Conservation (phyloP, 2,329 filamentous ascomycete species). For the Chrysoporthe austroafricana region DNA sequence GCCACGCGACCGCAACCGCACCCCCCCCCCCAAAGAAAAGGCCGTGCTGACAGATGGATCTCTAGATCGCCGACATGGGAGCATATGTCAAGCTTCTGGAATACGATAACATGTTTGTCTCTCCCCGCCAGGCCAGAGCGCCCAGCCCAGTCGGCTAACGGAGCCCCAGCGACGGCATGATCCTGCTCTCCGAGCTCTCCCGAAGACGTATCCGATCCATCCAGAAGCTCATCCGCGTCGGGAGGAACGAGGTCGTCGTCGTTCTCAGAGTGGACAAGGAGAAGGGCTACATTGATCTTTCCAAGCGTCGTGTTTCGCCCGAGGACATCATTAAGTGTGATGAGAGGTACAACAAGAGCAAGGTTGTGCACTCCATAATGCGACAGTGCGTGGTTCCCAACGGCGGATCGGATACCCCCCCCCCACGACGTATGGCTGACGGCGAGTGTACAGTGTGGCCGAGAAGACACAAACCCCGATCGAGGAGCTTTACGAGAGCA, state of each 20-base stretch:
- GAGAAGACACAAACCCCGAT: conserved; percentile 97
- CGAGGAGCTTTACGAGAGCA: conserved; percentile 89
- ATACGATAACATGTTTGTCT: conserved; percentile 84
- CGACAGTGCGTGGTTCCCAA: conserved; percentile 53
- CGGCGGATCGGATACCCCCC: neutral
- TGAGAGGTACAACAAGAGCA: conserved; percentile 99
- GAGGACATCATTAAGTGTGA: conserved; percentile 99
- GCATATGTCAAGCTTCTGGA: conserved; percentile 99
- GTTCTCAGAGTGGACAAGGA: conserved; percentile 99
- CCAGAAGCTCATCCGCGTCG: conserved; percentile 97
- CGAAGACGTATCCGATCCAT: conserved; percentile 98
- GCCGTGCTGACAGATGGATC: conserved; percentile 24
- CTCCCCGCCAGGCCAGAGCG: neutral
- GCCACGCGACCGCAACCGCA: neutral
- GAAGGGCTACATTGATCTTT: conserved; percentile 98
- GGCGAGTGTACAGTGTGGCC: conserved; percentile 66
- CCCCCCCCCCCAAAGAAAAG: conserved; percentile 10
- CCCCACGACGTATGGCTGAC: neutral
- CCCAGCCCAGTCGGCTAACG: conserved; percentile 17
- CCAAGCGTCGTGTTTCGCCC: conserved; percentile 94
- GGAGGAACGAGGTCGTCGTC: conserved; percentile 97
- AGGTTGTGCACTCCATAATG: conserved; percentile 99
- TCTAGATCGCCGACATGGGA: conserved; percentile 97
- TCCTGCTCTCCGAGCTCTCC: conserved; percentile 94
- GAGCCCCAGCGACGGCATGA: conserved; percentile 80